Evolutionary conservation across 768 basidiomycete species (phyloP), one percentile per base, ranked within the genome.

Genomic region (Psilocybe tampanensis): DNA sequence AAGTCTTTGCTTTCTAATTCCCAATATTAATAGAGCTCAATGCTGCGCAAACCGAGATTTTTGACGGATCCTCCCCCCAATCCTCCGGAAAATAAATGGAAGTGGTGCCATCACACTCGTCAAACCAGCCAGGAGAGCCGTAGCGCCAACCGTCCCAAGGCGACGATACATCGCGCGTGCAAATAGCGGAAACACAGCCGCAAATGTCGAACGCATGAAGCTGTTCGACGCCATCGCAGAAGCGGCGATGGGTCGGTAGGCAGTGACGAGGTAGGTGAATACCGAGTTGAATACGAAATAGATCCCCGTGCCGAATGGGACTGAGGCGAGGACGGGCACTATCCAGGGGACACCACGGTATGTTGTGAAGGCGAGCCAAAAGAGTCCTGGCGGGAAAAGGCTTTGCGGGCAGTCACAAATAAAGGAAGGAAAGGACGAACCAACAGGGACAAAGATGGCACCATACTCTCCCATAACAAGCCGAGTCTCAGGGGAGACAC

Each of bases 261-360:
- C 78, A 44, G 86, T 86, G 58, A 91, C 84, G 54, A 90, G 77
- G 70, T 89, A 90, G 4, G 84, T 87, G 70, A 89, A 90, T 2
- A 83, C 83, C 9, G 82, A 82, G 1, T 86, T 85, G 72, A 88
- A 93, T 42, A 85, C 83, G 60, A 83, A 89, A 64, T 86, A 89
- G 1, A 81, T 73, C 1, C 86, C 84, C 1, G 74, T 59, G 3
- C 89, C 89, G 61, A 90, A 90, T 0, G 87, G 87, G 2, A 84
- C 67, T 2, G 82, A 85, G 2, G 81, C 84, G 29, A 90, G 69
- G 64, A 90, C 83, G 11, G 86, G 85, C 0, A 82, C 80, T 29
- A 88, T 83, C 84, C 85, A 89, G 58, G 81, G 88, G 0, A 86
- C 70, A 6, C 66, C 63, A 1, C 75, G 75, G 52, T 73, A 74